A percentile compares a stretch with the other conserved stretches of the same genome.
phyloP scores from a whole-genome alignment of 2,329 filamentous ascomycete genomes.

The Talaromyces sp. region DNA sequence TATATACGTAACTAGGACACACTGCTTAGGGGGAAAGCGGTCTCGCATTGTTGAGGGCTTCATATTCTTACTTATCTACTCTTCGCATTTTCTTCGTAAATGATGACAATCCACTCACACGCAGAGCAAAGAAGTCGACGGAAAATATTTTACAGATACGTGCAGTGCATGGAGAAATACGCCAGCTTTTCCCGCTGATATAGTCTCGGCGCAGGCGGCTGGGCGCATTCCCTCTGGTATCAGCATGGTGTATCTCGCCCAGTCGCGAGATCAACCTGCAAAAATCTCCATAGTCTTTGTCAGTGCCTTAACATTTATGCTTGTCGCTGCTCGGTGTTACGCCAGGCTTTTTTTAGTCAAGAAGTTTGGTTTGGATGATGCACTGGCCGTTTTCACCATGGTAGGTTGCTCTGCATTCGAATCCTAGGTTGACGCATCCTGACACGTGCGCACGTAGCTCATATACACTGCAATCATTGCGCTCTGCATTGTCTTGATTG shows the following conservation, averaged over 20 bases:
- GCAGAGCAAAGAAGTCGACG: neutral
- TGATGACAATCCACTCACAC: neutral
- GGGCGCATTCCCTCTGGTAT: slow-evolving; percentile 21
- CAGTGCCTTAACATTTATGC: slow-evolving; percentile 21
- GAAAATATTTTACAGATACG: neutral
- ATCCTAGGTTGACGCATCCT: neutral
- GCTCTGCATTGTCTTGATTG: slow-evolving; percentile 1
- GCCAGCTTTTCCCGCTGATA: slow-evolving; percentile 17
- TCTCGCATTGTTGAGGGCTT: neutral
- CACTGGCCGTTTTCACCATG: slow-evolving; percentile 42
- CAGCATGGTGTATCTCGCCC: slow-evolving; percentile 22
- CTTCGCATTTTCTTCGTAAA: neutral
- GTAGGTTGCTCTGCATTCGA: slow-evolving; percentile 22
- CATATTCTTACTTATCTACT: neutral
- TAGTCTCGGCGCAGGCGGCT: slow-evolving; percentile 20
- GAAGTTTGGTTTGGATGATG: slow-evolving; percentile 43
- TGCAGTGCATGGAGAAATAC: neutral
- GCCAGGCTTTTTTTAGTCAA: slow-evolving; percentile 41
- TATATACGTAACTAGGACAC: neutral
- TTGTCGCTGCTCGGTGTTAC: slow-evolving; percentile 40
- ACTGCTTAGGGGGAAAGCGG: neutral
- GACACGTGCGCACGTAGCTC: neutral
- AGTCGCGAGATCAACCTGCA: slow-evolving; percentile 21
- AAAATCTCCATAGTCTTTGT: slow-evolving; percentile 25
- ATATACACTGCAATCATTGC: slow-evolving; percentile 5